These are phyloP conservation scores for Porodaedalea pini DNA, from an alignment of 1,284 basidiomycete genomes.

Conservation along the genomic window DNA sequence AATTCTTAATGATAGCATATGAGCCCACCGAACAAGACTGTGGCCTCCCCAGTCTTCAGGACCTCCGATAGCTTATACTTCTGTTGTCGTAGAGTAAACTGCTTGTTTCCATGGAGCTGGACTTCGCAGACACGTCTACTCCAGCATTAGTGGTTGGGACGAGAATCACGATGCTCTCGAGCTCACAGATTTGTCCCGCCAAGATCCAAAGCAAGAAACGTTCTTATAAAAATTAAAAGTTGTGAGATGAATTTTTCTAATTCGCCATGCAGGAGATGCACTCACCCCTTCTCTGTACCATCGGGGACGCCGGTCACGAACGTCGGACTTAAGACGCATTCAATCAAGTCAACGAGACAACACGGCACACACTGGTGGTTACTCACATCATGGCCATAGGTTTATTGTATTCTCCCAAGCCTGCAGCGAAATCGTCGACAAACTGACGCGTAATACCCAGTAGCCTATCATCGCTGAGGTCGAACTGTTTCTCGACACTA, in stretches of 20 bases:
- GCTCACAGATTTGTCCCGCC: constrained; percentile 92
- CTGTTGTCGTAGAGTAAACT: constrained; percentile 86
- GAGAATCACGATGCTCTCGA: constrained; percentile 10
- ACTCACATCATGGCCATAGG: constrained; percentile 87
- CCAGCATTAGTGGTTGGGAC: constrained; percentile 10
- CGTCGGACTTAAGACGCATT: constrained; percentile 56
- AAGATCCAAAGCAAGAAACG: constrained; percentile 90
- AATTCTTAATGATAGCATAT: not conserved
- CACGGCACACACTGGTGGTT: not conserved
- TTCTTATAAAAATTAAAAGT: constrained; percentile 44
- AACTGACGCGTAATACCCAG: constrained; percentile 74
- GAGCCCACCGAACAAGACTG: constrained; percentile 73
- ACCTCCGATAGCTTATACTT: constrained; percentile 91
- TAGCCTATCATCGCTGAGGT: constrained; percentile 58
- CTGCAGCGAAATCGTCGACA: constrained; percentile 70
- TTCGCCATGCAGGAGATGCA: constrained; percentile 24
- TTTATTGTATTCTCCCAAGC: constrained; percentile 67
- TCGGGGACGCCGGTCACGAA: constrained; percentile 90
- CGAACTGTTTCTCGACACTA: constrained; percentile 65
- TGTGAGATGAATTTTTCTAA: not conserved
- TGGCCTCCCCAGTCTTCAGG: constrained; percentile 86
- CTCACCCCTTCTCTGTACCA: constrained; percentile 87
- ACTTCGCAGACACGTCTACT: constrained; percentile 90
- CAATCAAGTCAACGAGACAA: constrained; percentile 20
- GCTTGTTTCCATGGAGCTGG: constrained; percentile 81